A percentile compares a stretch with the other conserved stretches of the same genome.
phyloP scores from a whole-genome alignment of 2,329 filamentous ascomycete species.

The Penicillium verrucosum region DNA sequence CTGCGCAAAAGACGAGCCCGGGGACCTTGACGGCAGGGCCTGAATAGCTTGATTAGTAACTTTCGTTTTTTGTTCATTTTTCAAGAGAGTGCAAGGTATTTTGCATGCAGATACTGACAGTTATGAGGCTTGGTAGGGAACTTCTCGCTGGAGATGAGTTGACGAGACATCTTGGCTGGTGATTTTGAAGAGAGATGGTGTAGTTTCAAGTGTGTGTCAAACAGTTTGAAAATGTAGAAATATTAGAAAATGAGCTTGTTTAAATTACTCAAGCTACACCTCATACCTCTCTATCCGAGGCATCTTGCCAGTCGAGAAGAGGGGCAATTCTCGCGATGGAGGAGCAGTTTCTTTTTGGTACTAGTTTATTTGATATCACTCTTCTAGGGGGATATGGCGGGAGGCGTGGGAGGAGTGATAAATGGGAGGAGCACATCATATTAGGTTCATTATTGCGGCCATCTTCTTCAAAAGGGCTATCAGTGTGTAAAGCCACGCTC shows the following conservation, averaged over 20 bases:
- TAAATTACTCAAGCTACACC: slow-evolving; percentile 5
- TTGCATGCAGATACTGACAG: slow-evolving; percentile 29
- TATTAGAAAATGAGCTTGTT: background rate
- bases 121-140: slow-evolving; percentile 50
- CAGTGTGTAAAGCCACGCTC: no score
- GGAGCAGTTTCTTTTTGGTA: background rate
- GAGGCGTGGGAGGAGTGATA: slow-evolving; percentile 8
- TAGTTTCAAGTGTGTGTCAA: background rate
- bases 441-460: background rate
- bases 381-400: no score
- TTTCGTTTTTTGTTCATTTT: background rate
- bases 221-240: background rate
- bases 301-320: background rate
- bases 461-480: background rate
- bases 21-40: slow-evolving; percentile 46
- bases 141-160: slow-evolving; percentile 48
- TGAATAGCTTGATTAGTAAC: slow-evolving; percentile 11
- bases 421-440: background rate
- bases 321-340: background rate
- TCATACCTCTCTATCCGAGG: background rate
- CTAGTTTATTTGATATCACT: background rate
- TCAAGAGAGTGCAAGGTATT: no score
- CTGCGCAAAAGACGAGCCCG: slow-evolving; percentile 48
- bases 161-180: slow-evolving; percentile 41
- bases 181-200: background rate